Evolutionary conservation across 1,284 basidiomycete species (phyloP), one percentile per base, ranked within the genome.

Genomic region (Papiliotrema flavescens): DNA sequence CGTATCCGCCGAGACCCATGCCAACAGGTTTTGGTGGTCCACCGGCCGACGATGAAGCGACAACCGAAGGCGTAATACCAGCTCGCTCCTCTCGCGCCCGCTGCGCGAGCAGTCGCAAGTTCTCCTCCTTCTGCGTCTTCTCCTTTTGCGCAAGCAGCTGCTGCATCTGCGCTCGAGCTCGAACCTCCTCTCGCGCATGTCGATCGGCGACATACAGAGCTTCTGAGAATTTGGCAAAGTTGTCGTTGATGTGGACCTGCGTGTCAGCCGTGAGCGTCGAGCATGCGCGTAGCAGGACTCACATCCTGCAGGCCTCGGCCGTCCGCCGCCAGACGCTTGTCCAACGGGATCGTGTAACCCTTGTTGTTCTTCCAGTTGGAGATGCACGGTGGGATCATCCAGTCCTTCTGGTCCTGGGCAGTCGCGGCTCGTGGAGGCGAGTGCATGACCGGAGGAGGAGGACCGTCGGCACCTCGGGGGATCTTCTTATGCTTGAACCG

Each of bases 321-420:
- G 75, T 98, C 95, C 13, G 96, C 95, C 20, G 96, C 96, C 47
- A 99, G 81, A 66, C 96, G 90, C 79, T 99, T 98, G 76, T 98
- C 96, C 23, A 98, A 82, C 26, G 96, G 94, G 65, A 98, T 98
- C 5, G 95, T 98, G 78, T 95, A 98, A 82, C 96, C 96, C 78
- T 98, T 98, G 85, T 98, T 98, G 81, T 99, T 99, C 81, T 99
- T 99, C 96, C 96, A 99, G 79, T 98, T 99, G 34, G 93, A 97
- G 61, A 99, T 97, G 76, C 93, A 98, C 17, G 96, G 96, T 3
- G 96, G 96, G 53, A 99, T 98, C 93, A 97, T 97, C 96, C 96
- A 98, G 69, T 98, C 95, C 77, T 98, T 98, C 78, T 98, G 95
- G 73, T 98, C 96, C 57, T 92, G 89, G 3, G 90, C 90, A 0